Conservation (phyloP, 306 rosid genomes). For the Potentilla sterilis region DNA sequence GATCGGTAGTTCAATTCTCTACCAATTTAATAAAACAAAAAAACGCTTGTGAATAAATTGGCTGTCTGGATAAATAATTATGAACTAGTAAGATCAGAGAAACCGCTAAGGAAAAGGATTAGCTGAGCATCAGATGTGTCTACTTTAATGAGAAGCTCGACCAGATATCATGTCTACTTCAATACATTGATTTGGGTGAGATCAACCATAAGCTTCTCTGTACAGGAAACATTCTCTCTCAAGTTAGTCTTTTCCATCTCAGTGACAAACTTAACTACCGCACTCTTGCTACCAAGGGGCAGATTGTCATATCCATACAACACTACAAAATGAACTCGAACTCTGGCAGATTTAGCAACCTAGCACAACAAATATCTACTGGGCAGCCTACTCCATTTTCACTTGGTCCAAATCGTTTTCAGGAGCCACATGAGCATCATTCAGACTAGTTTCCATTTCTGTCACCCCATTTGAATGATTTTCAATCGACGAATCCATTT, state of each 20-base stretch:
- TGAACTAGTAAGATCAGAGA: too few species aligned
- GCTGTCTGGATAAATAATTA: too few species aligned
- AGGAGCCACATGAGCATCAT: slow-evolving; percentile 18
- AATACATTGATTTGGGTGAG: background rate
- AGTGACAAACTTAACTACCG: background rate
- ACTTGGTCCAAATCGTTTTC: slow-evolving; percentile 21
- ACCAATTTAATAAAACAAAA: too few species aligned
- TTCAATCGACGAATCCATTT: slow-evolving; percentile 5
- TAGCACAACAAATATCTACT: background rate
- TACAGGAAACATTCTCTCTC: background rate
- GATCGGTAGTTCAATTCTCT: too few species aligned
- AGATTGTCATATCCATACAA: too few species aligned
- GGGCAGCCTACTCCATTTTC: slow-evolving; percentile 19
- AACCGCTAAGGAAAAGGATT: too few species aligned
- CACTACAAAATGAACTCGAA: background rate
- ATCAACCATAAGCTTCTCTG: background rate
- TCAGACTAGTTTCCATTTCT: background rate
- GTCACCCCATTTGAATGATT: slow-evolving; percentile 16
- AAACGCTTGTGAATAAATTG: too few species aligned
- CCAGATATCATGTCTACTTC: background rate
- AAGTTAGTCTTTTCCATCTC: background rate
- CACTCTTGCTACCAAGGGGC: too few species aligned
- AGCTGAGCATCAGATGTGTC: background rate
- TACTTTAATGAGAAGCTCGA: background rate
- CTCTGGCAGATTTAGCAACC: background rate